Conservation (phyloP, 1,284 basidiomycete species). For the Anthracocystis walkeri region DNA sequence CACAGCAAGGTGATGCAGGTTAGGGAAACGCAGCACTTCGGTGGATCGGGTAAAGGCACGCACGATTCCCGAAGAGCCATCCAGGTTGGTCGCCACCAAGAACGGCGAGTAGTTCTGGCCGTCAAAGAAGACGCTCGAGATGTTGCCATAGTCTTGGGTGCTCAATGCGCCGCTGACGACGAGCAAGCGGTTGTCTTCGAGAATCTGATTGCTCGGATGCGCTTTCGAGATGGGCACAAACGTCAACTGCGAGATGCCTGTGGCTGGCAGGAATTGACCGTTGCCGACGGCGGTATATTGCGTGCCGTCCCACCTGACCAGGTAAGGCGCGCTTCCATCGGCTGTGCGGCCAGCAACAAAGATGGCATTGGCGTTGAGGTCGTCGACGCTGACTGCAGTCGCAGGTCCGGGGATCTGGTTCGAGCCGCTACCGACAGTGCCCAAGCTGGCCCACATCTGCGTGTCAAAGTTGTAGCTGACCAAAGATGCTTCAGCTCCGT, state of each 20-base stretch:
- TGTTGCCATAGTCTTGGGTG: conserved; percentile 77
- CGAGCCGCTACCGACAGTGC: conserved; percentile 76
- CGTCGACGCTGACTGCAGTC: conserved; percentile 86
- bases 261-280: conserved; percentile 72
- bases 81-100: conserved; percentile 77
- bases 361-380: conserved; percentile 82
- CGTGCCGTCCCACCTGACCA: conserved; percentile 60
- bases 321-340: conserved; percentile 51
- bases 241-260: conserved; percentile 82
- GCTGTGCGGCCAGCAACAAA: conserved; percentile 82
- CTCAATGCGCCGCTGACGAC: conserved; percentile 84
- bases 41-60: conserved; percentile 80
- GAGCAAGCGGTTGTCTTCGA: conserved; percentile 88
- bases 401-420: conserved; percentile 85
- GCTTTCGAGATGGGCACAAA: conserved; percentile 85
- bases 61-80: conserved; percentile 80
- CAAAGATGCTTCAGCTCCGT: conserved; percentile 77
- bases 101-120: conserved; percentile 86
- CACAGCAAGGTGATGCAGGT: conserved; percentile 75
- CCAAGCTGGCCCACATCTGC: conserved; percentile 75
- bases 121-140: conserved; percentile 82
- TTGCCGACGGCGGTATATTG: conserved; percentile 36
- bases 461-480: conserved; percentile 79
- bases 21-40: conserved; percentile 63
- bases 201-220: conserved; percentile 78